Percentiles rank a stretch among this genome's conserved stretches.
These are phyloP conservation scores for Mentha longifolia DNA, from an alignment of 257 asterid genomes.

Conservation along the genomic window DNA sequence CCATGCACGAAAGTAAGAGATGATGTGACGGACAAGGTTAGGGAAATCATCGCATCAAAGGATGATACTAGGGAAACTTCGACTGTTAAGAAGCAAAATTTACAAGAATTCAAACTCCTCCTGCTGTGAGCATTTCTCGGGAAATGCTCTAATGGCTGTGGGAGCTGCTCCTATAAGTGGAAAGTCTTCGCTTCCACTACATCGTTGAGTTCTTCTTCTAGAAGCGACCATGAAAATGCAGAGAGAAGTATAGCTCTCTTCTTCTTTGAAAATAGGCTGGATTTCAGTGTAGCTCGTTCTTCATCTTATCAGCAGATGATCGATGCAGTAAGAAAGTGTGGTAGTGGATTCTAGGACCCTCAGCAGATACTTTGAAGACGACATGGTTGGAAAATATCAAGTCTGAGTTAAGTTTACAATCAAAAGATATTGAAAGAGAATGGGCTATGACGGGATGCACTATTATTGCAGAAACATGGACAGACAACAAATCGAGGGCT, in stretches of 20 bases:
- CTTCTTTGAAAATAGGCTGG: constrained; percentile 88
- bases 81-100: constrained; percentile 50
- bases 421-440: constrained; percentile 78
- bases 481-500: constrained; percentile 84
- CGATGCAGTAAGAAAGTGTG: constrained; percentile 67
- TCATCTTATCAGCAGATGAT: constrained; percentile 85
- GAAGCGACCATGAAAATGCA: constrained; percentile 68
- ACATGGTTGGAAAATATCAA: constrained; percentile 78
- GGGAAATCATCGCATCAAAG: constrained; percentile 67
- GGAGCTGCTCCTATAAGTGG: constrained; percentile 48
- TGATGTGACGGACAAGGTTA: constrained; percentile 72
- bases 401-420: constrained; percentile 63
- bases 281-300: constrained; percentile 81
- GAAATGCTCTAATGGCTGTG: constrained; percentile 35
- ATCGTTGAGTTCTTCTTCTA: constrained; percentile 39
- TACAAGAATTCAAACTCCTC: constrained; percentile 49
- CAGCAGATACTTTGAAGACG: constrained; percentile 69
- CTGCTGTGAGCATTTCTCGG: constrained; percentile 33
- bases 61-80: constrained; percentile 65
- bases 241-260: constrained; percentile 87
- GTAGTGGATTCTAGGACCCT: constrained; percentile 67
- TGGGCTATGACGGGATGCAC: constrained; percentile 91
- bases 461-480: constrained; percentile 90
- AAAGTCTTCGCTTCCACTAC: constrained; percentile 44
- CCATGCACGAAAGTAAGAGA: constrained; percentile 93